Evolutionary conservation across 2,329 filamentous ascomycete species (phyloP).

Genomic region (Nannizzia gypsea): DNA sequence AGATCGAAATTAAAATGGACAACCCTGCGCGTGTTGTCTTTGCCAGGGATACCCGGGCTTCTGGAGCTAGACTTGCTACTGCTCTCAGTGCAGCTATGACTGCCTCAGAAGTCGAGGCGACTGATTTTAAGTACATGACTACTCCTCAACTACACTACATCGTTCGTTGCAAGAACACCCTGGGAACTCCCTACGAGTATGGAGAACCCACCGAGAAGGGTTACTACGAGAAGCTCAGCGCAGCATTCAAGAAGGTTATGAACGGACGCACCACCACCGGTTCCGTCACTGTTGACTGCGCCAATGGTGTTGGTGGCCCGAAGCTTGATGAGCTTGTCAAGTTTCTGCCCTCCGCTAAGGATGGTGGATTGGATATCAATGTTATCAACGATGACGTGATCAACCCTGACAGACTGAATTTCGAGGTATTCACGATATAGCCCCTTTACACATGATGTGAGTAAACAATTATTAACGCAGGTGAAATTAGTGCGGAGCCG

Average conservation of each 20-base stretch:
- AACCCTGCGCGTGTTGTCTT: conserved; percentile 71
- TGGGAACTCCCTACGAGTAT: conserved; percentile 75
- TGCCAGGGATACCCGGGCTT: conserved; percentile 85
- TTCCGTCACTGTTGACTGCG: conserved; percentile 76
- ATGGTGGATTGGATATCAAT: conserved; percentile 65
- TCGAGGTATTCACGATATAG: conserved; percentile 48
- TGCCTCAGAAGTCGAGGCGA: conserved; percentile 59
- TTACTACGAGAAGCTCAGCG: conserved; percentile 85
- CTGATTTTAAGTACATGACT: conserved; percentile 82
- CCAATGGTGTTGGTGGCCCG: conserved; percentile 90
- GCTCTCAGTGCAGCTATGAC: conserved; percentile 70
- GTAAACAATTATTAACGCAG: conserved; percentile 14
- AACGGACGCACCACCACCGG: conserved; percentile 63
- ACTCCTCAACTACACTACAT: conserved; percentile 98
- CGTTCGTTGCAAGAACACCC: conserved; percentile 85
- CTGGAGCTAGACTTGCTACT: conserved; percentile 68
- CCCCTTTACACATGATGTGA: neutral
- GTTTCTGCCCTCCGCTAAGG: conserved; percentile 55
- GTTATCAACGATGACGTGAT: conserved; percentile 89
- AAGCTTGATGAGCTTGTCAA: conserved; percentile 82
- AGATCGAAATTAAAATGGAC: conserved; percentile 62
- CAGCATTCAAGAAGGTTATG: conserved; percentile 75
- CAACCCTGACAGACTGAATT: conserved; percentile 77
- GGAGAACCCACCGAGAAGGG: conserved; percentile 79
- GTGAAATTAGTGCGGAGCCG: conserved; percentile 64